Evolutionary conservation across 2,329 filamentous ascomycete species (phyloP).

Genomic region (Epichloe uncinata): DNA sequence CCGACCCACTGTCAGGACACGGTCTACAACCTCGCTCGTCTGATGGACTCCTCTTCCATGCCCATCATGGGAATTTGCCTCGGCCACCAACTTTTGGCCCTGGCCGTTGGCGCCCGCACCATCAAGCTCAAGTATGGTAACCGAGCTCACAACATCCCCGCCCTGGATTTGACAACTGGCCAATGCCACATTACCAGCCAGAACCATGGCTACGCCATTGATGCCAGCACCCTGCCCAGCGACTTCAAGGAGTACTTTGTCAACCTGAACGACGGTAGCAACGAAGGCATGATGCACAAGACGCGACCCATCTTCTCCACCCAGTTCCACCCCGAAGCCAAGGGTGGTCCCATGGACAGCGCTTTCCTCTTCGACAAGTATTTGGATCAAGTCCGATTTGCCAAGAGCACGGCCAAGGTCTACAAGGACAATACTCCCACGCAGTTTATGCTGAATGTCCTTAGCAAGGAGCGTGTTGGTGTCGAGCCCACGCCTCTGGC

Average conservation of each 20-base stretch:
- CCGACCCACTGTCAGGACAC: slow-evolving; percentile 93
- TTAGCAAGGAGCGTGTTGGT: slow-evolving; percentile 89
- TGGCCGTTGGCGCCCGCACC: slow-evolving; percentile 77
- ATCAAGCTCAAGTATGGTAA: slow-evolving; percentile 99
- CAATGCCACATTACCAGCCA: slow-evolving; percentile 98
- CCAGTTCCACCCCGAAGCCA: slow-evolving; percentile 97
- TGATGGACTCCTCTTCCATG: slow-evolving; percentile 83
- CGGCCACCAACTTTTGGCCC: slow-evolving; percentile 87
- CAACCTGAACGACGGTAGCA: slow-evolving; percentile 94
- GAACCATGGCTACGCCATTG: slow-evolving; percentile 96
- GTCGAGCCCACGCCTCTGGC: slow-evolving; percentile 55
- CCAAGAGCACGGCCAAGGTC: slow-evolving; percentile 69
- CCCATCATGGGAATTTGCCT: slow-evolving; percentile 98
- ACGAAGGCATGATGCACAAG: slow-evolving; percentile 96
- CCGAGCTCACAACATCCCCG: slow-evolving; percentile 96
- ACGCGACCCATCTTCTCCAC: slow-evolving; percentile 94
- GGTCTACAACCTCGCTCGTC: slow-evolving; percentile 76
- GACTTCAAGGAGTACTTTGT: slow-evolving; percentile 98
- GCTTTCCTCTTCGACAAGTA: slow-evolving; percentile 96
- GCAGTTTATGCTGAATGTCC: slow-evolving; percentile 76
- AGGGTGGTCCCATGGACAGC: slow-evolving; percentile 91
- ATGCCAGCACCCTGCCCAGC: slow-evolving; percentile 62
- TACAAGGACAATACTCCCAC: slow-evolving; percentile 81
- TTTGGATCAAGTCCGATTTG: slow-evolving; percentile 74
- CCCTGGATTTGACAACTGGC: slow-evolving; percentile 84